A percentile compares a stretch with the other conserved stretches of the same genome.
Evolutionary conservation across 257 asterid species (phyloP).

Genomic region (Solanum arcanum): DNA sequence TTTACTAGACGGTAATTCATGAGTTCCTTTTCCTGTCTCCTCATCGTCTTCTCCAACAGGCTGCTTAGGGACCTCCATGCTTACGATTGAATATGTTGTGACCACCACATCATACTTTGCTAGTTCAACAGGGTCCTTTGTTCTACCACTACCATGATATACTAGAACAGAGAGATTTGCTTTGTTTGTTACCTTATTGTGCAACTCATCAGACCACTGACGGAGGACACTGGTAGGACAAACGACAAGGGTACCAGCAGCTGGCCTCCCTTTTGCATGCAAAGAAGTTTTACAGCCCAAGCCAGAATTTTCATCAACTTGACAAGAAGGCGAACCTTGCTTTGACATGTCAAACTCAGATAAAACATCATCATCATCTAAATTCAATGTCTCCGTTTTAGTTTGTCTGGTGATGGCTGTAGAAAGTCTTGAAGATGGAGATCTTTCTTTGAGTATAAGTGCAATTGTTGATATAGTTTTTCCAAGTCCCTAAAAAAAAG

Average conservation of each 20-base stretch:
- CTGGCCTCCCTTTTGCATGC: constrained; percentile 62
- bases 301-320: constrained; percentile 16
- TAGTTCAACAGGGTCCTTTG: constrained; percentile 79
- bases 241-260: constrained; percentile 93
- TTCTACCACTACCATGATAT: constrained; percentile 82
- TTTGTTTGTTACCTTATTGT: constrained; percentile 63
- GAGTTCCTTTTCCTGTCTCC: constrained; percentile 21
- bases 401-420: constrained; percentile 22
- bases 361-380: constrained; percentile 73
- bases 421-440: constrained; percentile 47
- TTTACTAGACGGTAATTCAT: constrained; percentile 29
- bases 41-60: constrained; percentile 75
- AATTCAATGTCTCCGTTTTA: constrained; percentile 66
- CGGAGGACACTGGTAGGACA: constrained; percentile 98
- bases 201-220: constrained; percentile 94
- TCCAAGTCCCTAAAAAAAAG: constrained; percentile 81
- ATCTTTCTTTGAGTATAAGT: constrained; percentile 78
- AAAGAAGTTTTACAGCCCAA: constrained; percentile 10
- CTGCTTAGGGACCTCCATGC: constrained; percentile 99
- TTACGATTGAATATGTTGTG: constrained; percentile 92
- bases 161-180: constrained; percentile 83
- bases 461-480: constrained; percentile 94
- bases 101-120: constrained; percentile 90
- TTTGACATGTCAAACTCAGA: constrained; percentile 16
- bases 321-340: constrained; percentile 20